Conservation (phyloP, 1,284 basidiomycete genomes). For the Sporisorium reilianum region DNA sequence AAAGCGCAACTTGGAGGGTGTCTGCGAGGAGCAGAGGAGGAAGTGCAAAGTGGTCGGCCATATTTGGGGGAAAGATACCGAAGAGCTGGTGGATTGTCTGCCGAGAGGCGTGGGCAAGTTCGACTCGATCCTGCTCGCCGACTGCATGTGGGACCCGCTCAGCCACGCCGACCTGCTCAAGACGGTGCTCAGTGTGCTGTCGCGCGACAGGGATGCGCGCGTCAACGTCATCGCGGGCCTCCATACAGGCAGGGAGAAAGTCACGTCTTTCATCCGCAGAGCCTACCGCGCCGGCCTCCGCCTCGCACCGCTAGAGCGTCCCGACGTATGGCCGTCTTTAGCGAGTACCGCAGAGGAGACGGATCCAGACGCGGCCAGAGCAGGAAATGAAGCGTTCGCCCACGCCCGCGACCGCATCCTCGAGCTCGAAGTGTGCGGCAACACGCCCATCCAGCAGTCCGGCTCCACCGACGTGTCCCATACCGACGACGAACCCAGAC, state of each 20-base stretch:
- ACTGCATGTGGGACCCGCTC: conserved; percentile 67
- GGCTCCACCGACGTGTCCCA: too few relatives aligned
- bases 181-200: conserved; percentile 45
- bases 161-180: conserved; percentile 62
- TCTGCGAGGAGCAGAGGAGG: conserved; percentile 1
- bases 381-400: conserved; percentile 31
- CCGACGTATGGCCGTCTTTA: conserved; percentile 28
- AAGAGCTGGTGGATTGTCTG: conserved; percentile 60
- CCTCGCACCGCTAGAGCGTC: conserved; percentile 32
- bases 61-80: conserved; percentile 60
- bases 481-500: conserved; percentile 31
- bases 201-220: conserved; percentile 26
- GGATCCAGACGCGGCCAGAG: conserved; percentile 19
- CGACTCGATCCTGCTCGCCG: conserved; percentile 63
- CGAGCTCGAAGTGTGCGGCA: conserved; percentile 57
- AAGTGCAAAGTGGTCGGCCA: conserved; percentile 54
- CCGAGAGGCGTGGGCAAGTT: conserved; percentile 30
- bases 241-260: conserved; percentile 63
- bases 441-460: conserved; percentile 35
- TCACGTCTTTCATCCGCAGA: conserved; percentile 58
- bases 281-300: conserved; percentile 47
- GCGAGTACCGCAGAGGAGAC: neutral
- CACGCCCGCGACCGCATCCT: conserved; percentile 38
- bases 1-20: conserved; percentile 15
- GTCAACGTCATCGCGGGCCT: conserved; percentile 64